phyloP scores from a whole-genome alignment of 345 rosid species.

The Gossypium turneri region DNA sequence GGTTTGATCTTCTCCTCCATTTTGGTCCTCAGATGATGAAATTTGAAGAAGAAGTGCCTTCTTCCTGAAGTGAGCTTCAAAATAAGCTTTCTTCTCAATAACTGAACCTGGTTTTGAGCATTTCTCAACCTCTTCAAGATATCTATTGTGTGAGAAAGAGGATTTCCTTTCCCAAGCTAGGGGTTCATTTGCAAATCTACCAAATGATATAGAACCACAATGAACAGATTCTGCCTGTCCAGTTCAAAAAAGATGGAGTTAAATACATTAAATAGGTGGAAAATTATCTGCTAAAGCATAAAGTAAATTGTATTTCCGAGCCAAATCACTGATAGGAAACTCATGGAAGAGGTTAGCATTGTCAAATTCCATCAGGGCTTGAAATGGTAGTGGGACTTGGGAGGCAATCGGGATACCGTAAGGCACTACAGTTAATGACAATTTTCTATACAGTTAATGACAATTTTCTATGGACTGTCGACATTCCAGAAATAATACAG shows the following conservation, averaged over 20 bases:
- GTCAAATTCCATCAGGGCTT: neutral
- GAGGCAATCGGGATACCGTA: neutral
- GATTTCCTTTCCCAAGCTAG: conserved; percentile 85
- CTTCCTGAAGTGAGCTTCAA: conserved; percentile 88
- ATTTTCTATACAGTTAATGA: neutral
- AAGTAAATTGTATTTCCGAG: neutral
- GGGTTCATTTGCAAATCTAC: conserved; percentile 79
- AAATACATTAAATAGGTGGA: neutral
- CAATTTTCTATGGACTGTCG: neutral
- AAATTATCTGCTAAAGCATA: neutral
- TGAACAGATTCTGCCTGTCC: conserved; percentile 57
- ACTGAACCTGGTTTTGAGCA: conserved; percentile 85
- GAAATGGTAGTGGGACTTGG: neutral
- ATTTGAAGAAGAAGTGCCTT: conserved; percentile 48
- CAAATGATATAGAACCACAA: conserved; percentile 88
- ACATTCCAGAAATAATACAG: neutral
- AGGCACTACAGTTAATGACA: neutral
- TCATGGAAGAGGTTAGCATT: neutral
- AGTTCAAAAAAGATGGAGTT: conserved; percentile 12
- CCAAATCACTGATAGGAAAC: neutral
- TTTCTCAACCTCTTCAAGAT: conserved; percentile 91
- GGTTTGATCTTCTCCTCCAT: conserved; percentile 26
- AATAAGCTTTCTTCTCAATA: conserved; percentile 68
- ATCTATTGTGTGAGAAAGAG: conserved; percentile 75
- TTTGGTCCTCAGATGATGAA: conserved; percentile 41